Conservation (phyloP, 306 rosid genomes). For the Sesbania bispinosa region DNA sequence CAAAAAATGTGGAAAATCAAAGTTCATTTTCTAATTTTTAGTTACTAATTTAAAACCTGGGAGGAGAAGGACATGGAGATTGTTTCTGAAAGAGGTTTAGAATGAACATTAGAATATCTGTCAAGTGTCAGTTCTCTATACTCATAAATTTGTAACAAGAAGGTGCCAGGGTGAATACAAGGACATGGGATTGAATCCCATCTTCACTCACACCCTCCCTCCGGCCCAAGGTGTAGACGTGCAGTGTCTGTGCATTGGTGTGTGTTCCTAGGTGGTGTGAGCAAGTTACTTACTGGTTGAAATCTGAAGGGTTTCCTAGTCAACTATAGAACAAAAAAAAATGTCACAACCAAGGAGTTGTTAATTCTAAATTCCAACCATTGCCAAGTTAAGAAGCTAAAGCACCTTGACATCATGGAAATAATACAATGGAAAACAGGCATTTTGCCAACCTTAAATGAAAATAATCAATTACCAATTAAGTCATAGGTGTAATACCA, state of each 20-base stretch:
- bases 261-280: neutral
- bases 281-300: neutral
- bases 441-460: neutral
- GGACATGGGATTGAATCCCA: neutral
- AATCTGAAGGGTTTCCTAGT: neutral
- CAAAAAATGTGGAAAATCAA: neutral
- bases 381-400: slow-evolving; percentile 1
- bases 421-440: neutral
- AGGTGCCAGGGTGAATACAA: neutral
- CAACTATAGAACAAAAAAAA: neutral
- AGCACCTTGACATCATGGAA: neutral
- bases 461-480: slow-evolving; percentile 11
- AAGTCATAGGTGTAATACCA: neutral
- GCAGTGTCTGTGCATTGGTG: too few species aligned
- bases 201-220: neutral
- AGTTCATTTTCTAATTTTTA: neutral
- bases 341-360: neutral
- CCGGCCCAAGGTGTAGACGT: neutral
- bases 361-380: neutral
- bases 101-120: neutral
- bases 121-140: neutral
- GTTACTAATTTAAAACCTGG: neutral
- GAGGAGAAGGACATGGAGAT: neutral
- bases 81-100: neutral
- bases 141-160: neutral